Evolutionary conservation across 139 green algal genomes (phyloP).

Genomic region (Micractinium sp.): DNA sequence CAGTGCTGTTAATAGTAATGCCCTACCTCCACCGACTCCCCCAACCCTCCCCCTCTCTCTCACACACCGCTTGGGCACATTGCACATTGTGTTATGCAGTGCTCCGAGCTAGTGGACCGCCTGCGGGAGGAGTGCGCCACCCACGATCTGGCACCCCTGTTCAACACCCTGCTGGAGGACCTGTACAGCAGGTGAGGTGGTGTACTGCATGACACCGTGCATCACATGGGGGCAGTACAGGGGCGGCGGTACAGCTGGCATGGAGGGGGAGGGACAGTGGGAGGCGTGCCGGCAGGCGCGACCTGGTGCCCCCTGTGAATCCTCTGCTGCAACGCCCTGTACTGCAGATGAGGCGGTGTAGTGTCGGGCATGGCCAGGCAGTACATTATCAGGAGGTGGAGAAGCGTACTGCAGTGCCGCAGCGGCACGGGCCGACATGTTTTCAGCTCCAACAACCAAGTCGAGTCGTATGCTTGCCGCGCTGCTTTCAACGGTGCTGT

Average conservation of each 20-base stretch:
- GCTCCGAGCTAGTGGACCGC: constrained; percentile 81
- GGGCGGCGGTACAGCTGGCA: no score
- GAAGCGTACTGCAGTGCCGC: no score
- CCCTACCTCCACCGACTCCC: no score
- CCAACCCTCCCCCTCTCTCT: background rate
- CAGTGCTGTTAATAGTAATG: background rate
- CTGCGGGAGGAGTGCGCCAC: constrained; percentile 52
- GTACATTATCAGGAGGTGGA: background rate
- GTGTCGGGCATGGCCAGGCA: no score
- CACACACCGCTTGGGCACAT: background rate
- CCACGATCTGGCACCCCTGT: background rate
- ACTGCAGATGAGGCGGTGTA: background rate
- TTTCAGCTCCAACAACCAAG: no score
- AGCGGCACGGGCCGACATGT: background rate
- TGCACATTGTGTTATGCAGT: constrained; percentile 76
- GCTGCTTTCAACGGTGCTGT: no score
- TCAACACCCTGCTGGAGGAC: constrained; percentile 10
- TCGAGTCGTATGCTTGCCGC: no score
- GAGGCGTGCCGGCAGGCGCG: background rate
- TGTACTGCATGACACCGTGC: background rate
- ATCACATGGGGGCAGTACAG: background rate
- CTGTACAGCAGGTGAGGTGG: background rate
- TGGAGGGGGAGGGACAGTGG: no score
- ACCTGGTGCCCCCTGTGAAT: background rate
- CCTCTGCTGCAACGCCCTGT: background rate